Percentiles rank a stretch among this genome's conserved stretches.
phyloP scores from a whole-genome alignment of 192 early-diverging fungal genomes.

The Phycomyces blakesleeanus region DNA sequence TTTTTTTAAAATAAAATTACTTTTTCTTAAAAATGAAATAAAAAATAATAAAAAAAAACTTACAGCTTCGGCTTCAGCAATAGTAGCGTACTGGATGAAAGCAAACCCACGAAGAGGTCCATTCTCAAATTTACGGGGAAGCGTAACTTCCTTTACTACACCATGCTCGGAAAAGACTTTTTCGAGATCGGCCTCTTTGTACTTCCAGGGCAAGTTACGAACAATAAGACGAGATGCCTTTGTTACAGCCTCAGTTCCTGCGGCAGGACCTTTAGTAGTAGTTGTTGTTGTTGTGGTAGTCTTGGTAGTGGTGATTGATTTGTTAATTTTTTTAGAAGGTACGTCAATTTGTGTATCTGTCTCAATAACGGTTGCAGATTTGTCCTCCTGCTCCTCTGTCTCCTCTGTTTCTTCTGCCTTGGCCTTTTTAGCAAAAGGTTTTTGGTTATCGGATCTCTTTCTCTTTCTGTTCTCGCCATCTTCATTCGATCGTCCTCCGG shows the following conservation, averaged over 20 bases:
- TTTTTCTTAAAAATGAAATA: no score
- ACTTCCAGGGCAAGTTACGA: conserved; percentile 80
- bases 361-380: no score
- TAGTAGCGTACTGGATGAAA: conserved; percentile 81
- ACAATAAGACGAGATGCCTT: conserved; percentile 80
- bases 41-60: conserved; percentile 9
- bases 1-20: no score
- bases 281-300: no score
- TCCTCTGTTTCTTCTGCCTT: neutral
- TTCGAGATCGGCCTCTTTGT: conserved; percentile 61
- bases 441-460: neutral
- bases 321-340: no score
- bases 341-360: no score
- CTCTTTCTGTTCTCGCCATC: neutral
- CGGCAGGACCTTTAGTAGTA: no score
- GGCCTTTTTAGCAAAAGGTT: neutral
- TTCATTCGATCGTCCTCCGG: neutral
- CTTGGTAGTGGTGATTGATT: no score
- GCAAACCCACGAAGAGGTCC: conserved; percentile 85
- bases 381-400: neutral
- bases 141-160: conserved; percentile 61
- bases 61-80: conserved; percentile 61
- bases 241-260: conserved; percentile 28
- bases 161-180: conserved; percentile 65
- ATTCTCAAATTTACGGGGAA: conserved; percentile 71